These are phyloP conservation scores for Penicillium arizonense DNA, from an alignment of 495 filamentous ascomycete genomes.

Conservation along the genomic window DNA sequence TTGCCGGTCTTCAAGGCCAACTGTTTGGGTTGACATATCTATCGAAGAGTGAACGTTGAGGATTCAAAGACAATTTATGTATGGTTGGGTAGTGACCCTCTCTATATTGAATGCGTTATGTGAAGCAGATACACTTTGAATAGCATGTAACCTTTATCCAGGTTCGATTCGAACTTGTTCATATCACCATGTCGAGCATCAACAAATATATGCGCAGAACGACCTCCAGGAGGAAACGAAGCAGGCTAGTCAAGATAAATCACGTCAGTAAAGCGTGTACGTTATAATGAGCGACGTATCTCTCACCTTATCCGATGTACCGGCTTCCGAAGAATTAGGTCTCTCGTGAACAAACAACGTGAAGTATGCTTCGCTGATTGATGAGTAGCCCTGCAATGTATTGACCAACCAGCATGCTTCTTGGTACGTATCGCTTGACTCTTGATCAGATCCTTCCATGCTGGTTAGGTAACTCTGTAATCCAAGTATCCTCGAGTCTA, in stretches of 20 bases:
- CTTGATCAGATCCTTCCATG: slow-evolving; percentile 3
- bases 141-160: slow-evolving; percentile 6
- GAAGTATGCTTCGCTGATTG: not conserved
- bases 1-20: no score
- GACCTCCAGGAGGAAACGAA: not conserved
- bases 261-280: no score
- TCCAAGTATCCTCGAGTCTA: slow-evolving; percentile 7
- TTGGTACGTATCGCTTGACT: slow-evolving; percentile 4
- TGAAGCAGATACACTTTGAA: slow-evolving; percentile 1
- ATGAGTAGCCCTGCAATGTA: slow-evolving; percentile 2
- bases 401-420: slow-evolving; percentile 10
- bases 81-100: no score
- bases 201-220: slow-evolving; percentile 3
- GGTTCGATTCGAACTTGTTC: slow-evolving; percentile 8
- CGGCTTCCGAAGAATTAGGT: not conserved
- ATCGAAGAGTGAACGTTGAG: no score
- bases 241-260: not conserved
- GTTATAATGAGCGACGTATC: not conserved
- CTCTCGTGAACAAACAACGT: slow-evolving; percentile 8
- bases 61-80: no score
- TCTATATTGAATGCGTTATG: not conserved
- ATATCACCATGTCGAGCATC: slow-evolving; percentile 9
- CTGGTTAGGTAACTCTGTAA: slow-evolving; percentile 3
- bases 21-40: no score
- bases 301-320: slow-evolving; percentile 1